phyloP scores from a whole-genome alignment of 1,139 yeast species.

The Fermentozyma sake region DNA sequence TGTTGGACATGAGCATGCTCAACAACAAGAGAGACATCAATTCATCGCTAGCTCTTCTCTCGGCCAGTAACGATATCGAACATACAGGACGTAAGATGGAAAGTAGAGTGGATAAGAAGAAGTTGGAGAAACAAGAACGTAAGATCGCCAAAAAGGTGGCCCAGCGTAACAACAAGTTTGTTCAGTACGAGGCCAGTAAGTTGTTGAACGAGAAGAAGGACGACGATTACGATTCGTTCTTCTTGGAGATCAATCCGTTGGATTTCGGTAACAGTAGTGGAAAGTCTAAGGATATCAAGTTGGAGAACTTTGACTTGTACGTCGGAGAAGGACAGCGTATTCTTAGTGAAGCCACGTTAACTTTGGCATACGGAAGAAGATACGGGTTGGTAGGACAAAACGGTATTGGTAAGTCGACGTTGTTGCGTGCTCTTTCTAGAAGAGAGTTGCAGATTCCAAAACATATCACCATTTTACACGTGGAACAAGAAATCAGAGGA shows the following conservation, averaged over 20 bases:
- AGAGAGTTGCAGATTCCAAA: slow-evolving; percentile 93
- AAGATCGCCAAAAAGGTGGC: slow-evolving; percentile 96
- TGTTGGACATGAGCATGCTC: slow-evolving; percentile 65
- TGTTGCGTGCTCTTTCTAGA: slow-evolving; percentile 83
- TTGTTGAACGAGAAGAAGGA: slow-evolving; percentile 59
- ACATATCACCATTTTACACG: slow-evolving; percentile 92
- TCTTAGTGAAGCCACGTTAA: slow-evolving; percentile 79
- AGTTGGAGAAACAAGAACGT: slow-evolving; percentile 93
- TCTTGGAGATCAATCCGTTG: slow-evolving; percentile 89
- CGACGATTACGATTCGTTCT: slow-evolving; percentile 89
- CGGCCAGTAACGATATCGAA: slow-evolving; percentile 79
- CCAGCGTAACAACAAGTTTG: slow-evolving; percentile 83
- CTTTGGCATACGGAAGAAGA: slow-evolving; percentile 87
- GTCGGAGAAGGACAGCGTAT: slow-evolving; percentile 96
- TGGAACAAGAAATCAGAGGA: slow-evolving; percentile 94
- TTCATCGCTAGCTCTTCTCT: slow-evolving; percentile 65
- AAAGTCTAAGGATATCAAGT: slow-evolving; percentile 88
- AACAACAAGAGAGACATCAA: slow-evolving; percentile 71
- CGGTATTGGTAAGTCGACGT: slow-evolving; percentile 98
- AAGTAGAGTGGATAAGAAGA: slow-evolving; percentile 91
- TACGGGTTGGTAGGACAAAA: slow-evolving; percentile 98
- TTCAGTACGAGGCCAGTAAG: slow-evolving; percentile 89
- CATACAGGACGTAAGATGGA: slow-evolving; percentile 91
- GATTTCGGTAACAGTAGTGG: slow-evolving; percentile 91
- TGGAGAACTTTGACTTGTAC: slow-evolving; percentile 87